Evolutionary conservation across 202 grass and related monocot genomes (phyloP), one percentile per base, ranked within the genome.

Genomic region (Elaeis oleifera): DNA sequence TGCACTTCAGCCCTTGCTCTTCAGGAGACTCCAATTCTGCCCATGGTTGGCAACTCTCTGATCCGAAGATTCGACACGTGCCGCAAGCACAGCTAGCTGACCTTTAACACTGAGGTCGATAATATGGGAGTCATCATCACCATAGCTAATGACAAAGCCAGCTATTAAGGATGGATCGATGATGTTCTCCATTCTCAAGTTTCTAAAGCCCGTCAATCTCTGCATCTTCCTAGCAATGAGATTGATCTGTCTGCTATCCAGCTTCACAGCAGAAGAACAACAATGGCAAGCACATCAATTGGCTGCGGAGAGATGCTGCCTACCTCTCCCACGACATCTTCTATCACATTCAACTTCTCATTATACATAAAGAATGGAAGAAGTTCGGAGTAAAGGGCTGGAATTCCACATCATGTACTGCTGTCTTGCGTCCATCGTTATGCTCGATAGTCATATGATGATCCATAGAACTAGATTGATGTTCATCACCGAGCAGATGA

Each of bases 81-180:
- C 90, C 60, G 87, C 78, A 55, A 99, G 77, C 53, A 65, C 74
- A 48, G 88, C 78, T 52, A 99, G 82, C 50, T 89, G 69, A 25
- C 72, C 85, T 55, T 81, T 92, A 69, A 99, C 85, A 56, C 94
- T 99, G 29, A 99, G 84, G 59, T 99, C 94, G 61, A 99, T 99
- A 58, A 84, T 56, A 53, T 81, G 76, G 0, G 88, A 89, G 51
- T 89, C 88, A 53, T 68, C 88, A 4, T 66, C 64, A 54, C 94
- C 89, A 31, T 99, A 99, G 80, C 80, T 81, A 64, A 99, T 54
- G 65, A 94, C 72, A 70, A 99, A 94, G 2, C 88, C 94, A 9
- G 94, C 94, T 64, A 99, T 84, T 16, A 99, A 75, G 0, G 88
- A 89, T 9, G 85, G 49, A 75, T 99, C 88, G 6, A 92, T 70